Conservation (phyloP, 257 asterid genomes). For the Solanum paucissectum region DNA sequence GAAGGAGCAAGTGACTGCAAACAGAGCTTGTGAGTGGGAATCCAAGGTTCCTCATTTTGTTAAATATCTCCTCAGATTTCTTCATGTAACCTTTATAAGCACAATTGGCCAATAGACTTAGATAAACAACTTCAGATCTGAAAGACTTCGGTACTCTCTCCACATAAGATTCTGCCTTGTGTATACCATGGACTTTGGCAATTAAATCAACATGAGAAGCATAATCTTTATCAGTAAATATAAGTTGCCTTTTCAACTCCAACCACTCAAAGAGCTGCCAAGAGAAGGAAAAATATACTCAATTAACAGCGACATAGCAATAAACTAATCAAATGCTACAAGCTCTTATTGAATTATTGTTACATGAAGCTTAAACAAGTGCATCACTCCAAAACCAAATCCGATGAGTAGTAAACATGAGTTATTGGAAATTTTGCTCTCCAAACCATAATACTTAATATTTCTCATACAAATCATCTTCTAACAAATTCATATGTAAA, state of each 20-base stretch:
- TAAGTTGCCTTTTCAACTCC: conserved; percentile 18
- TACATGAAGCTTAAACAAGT: too few relatives aligned
- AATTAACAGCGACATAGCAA: not conserved
- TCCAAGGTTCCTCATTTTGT: conserved; percentile 49
- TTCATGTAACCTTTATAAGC: conserved; percentile 21
- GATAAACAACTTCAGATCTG: conserved; percentile 43
- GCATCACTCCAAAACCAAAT: not conserved
- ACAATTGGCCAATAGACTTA: conserved; percentile 44
- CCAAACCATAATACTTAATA: not conserved
- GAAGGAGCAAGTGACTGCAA: conserved; percentile 58
- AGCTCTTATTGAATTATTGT: too few relatives aligned
- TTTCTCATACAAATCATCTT: not conserved
- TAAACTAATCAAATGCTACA: not conserved
- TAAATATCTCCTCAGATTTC: conserved; percentile 56
- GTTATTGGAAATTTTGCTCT: not conserved
- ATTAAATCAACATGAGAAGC: conserved; percentile 57
- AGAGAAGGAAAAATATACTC: not conserved
- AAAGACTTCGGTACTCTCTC: conserved; percentile 39
- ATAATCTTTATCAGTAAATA: conserved; percentile 26
- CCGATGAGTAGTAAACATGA: not conserved
- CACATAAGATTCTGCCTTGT: conserved; percentile 46
- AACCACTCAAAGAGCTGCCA: conserved; percentile 45
- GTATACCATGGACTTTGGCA: conserved; percentile 47
- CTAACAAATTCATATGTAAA: not conserved
- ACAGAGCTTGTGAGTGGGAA: conserved; percentile 37